A percentile compares a stretch with the other conserved stretches of the same genome.
Conservation (phyloP, 2,329 filamentous ascomycete species). For the Botrytis sinoallii region DNA sequence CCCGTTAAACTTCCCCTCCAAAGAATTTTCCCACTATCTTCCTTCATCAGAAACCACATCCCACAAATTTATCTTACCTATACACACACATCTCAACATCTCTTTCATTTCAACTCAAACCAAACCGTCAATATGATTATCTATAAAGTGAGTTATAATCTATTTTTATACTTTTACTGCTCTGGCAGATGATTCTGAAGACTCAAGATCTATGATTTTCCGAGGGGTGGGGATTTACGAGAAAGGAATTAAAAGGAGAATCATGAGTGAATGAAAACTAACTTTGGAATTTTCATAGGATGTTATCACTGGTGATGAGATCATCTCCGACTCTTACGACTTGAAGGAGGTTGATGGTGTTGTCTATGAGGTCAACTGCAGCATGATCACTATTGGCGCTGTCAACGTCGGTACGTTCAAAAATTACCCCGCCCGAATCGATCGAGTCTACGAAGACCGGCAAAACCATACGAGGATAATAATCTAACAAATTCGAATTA, state of each 20-base stretch:
- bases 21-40: conserved; percentile 17
- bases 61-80: not conserved
- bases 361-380: conserved; percentile 88
- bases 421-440: conserved; percentile 12
- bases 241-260: not conserved
- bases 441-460: not conserved
- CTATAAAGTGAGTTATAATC: conserved; percentile 46
- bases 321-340: conserved; percentile 93
- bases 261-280: conserved; percentile 7
- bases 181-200: conserved; percentile 4
- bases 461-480: not conserved
- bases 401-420: conserved; percentile 62
- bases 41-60: conserved; percentile 8
- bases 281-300: conserved; percentile 57
- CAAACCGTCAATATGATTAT: conserved; percentile 51
- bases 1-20: conserved; percentile 19
- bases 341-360: conserved; percentile 75
- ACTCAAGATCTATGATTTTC: not conserved
- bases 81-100: not conserved
- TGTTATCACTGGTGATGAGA: conserved; percentile 83
- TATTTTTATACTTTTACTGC: conserved; percentile 5
- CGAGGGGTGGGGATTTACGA: not conserved
- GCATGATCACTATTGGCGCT: conserved; percentile 77
- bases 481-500: not conserved
- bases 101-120: not conserved